A percentile compares a stretch with the other conserved stretches of the same genome.
These are phyloP conservation scores for Dioscorea dumetorum DNA, from an alignment of 106 monocot species.

Conservation along the genomic window DNA sequence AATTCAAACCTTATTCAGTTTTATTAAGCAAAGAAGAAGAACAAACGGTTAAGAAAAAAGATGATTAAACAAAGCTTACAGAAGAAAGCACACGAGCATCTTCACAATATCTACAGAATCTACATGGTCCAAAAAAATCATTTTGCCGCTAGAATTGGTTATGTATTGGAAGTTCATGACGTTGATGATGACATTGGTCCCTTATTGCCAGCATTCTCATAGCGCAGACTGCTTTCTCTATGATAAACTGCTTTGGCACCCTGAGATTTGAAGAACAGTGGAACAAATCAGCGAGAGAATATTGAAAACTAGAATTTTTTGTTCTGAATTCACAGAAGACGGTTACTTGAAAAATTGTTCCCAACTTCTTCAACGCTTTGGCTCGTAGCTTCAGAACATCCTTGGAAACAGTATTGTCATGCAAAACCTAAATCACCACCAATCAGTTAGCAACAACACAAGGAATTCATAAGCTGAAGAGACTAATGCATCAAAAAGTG, in stretches of 20 bases:
- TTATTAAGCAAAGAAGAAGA: too few species aligned
- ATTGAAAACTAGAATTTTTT: neutral
- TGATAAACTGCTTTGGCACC: conserved; percentile 39
- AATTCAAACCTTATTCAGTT: too few species aligned
- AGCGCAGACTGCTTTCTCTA: conserved; percentile 43
- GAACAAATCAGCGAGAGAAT: neutral
- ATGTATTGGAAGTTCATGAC: neutral
- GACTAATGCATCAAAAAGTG: neutral
- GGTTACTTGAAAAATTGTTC: conserved; percentile 69
- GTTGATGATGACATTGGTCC: conserved; percentile 19
- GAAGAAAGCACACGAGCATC: too few species aligned
- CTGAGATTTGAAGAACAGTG: conserved; percentile 10
- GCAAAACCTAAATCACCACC: conserved; percentile 39
- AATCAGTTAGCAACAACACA: neutral
- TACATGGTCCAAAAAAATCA: too few species aligned
- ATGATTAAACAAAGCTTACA: too few species aligned
- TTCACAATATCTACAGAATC: too few species aligned
- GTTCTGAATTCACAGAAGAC: neutral
- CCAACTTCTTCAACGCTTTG: conserved; percentile 58
- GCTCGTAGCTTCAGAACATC: conserved; percentile 55
- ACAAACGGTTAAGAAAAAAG: too few species aligned
- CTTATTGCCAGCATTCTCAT: conserved; percentile 10
- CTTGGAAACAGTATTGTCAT: conserved; percentile 39
- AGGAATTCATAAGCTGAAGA: neutral
- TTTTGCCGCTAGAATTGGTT: too few species aligned